phyloP scores from a whole-genome alignment of 2,329 filamentous ascomycete genomes.

The Penicillium sp. region DNA sequence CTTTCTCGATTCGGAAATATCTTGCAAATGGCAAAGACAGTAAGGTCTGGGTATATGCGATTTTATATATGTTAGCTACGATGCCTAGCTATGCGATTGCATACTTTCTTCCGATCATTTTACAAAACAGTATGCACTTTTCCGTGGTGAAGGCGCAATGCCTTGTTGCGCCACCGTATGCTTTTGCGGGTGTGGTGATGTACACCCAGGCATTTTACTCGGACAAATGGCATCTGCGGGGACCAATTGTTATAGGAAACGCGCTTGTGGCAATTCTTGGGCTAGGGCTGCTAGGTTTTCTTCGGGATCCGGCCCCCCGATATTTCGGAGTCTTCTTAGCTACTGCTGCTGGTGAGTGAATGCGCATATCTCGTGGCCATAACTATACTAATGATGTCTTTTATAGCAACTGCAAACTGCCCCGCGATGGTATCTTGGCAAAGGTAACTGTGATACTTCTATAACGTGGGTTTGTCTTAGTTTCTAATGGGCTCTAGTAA shows the following conservation, averaged over 20 bases:
- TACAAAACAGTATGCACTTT: conserved; percentile 13
- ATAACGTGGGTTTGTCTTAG: too few relatives aligned
- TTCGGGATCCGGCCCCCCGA: conserved; percentile 53
- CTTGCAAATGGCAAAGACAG: conserved; percentile 11
- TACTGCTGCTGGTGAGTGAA: conserved; percentile 67
- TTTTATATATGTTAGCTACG: conserved; percentile 6
- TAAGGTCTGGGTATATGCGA: conserved; percentile 12
- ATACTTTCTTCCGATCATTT: conserved; percentile 21
- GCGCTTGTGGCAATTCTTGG: conserved; percentile 64
- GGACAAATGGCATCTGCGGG: conserved; percentile 64
- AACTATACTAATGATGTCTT: not conserved
- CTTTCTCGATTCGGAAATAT: conserved; percentile 9
- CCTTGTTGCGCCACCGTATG: conserved; percentile 14
- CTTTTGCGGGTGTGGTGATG: conserved; percentile 43
- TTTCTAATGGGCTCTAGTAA: conserved; percentile 64
- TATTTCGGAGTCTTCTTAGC: conserved; percentile 73
- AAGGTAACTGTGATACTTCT: too few relatives aligned
- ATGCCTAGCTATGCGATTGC: conserved; percentile 9
- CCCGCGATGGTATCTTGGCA: conserved; percentile 65
- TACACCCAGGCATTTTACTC: conserved; percentile 58
- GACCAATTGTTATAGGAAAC: conserved; percentile 64
- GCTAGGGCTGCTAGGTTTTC: conserved; percentile 68
- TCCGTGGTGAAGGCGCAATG: conserved; percentile 15
- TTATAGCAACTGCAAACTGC: conserved; percentile 12
- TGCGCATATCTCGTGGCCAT: not conserved